These are phyloP conservation scores for Komagataella kurtzmanii DNA, from an alignment of 805 yeast genomes.

Conservation along the genomic window DNA sequence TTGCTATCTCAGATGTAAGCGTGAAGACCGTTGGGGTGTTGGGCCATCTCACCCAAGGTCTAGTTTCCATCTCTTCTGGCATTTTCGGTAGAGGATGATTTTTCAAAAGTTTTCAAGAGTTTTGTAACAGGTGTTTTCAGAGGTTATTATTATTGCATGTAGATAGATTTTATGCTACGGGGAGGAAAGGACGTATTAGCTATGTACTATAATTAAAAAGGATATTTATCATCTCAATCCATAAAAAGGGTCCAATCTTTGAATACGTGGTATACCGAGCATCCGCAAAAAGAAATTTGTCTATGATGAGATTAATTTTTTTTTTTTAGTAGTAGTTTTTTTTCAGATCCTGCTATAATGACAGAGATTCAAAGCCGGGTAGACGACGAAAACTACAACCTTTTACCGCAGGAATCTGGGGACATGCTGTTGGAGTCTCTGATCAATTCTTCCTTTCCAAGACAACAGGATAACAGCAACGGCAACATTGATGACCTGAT, in stretches of 20 bases:
- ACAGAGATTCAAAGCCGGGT: not conserved
- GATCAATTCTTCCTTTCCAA: not conserved
- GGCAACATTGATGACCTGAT: not conserved
- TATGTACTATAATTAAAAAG: not conserved
- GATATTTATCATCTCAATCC: not conserved
- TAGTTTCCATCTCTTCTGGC: not conserved
- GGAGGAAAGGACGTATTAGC: not conserved
- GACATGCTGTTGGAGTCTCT: not conserved
- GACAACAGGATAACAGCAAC: not conserved
- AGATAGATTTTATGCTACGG: not conserved
- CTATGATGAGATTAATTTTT: not conserved
- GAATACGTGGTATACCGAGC: not conserved
- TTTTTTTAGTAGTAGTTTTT: not conserved
- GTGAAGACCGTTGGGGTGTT: conserved; percentile 2
- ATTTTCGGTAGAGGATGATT: not conserved
- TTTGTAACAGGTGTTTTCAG: not conserved
- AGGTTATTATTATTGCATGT: not conserved
- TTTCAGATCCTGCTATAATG: not conserved
- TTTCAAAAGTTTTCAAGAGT: not conserved
- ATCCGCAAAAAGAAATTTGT: not conserved
- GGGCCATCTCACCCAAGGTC: not conserved
- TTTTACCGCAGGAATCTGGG: not conserved
- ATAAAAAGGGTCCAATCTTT: not conserved
- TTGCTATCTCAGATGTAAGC: conserved; percentile 13
- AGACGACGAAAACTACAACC: not conserved